Evolutionary conservation across 139 green algal genomes (phyloP).

Genomic region (Pycnococcus provasolii): DNA sequence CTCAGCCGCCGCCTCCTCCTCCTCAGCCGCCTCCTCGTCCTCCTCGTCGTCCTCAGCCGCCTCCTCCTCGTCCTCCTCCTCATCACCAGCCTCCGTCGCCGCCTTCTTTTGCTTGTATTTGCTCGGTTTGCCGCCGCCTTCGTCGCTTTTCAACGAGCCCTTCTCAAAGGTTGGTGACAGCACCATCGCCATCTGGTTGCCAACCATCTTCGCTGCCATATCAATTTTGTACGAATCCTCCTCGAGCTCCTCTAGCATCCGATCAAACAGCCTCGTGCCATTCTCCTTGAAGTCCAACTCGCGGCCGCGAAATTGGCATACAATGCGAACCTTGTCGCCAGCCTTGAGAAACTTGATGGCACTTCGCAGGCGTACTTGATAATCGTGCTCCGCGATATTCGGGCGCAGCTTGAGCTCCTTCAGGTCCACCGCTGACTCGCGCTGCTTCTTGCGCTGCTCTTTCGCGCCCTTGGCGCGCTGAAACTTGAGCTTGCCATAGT

Average conservation of each 20-base stretch:
- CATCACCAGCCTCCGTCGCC: neutral
- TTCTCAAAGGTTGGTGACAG: conserved; percentile 4
- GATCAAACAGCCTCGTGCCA: conserved; percentile 20
- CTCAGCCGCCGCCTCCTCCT: conserved; percentile 1
- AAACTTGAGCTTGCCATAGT: conserved; percentile 30
- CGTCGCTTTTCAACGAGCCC: neutral
- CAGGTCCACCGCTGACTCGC: conserved; percentile 19
- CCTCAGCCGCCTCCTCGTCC: neutral
- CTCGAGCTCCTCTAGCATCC: conserved; percentile 18
- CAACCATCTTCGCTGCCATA: conserved; percentile 14
- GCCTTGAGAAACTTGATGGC: conserved; percentile 22
- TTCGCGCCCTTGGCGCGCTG: neutral
- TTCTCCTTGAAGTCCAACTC: conserved; percentile 31
- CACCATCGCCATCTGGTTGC: conserved; percentile 23
- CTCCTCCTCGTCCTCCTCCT: conserved; percentile 1
- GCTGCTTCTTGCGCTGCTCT: conserved; percentile 31
- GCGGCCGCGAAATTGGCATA: conserved; percentile 22
- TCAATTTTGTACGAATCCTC: conserved; percentile 12
- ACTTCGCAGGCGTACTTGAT: conserved; percentile 17
- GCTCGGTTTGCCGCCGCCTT: neutral
- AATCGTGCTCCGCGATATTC: conserved; percentile 32
- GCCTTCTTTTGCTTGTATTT: neutral
- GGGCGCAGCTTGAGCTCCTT: conserved; percentile 33
- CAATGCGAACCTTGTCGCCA: conserved; percentile 22
- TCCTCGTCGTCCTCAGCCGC: conserved; percentile 7